Conservation (phyloP, 179 eudicot species). For the Camellia oleifera region DNA sequence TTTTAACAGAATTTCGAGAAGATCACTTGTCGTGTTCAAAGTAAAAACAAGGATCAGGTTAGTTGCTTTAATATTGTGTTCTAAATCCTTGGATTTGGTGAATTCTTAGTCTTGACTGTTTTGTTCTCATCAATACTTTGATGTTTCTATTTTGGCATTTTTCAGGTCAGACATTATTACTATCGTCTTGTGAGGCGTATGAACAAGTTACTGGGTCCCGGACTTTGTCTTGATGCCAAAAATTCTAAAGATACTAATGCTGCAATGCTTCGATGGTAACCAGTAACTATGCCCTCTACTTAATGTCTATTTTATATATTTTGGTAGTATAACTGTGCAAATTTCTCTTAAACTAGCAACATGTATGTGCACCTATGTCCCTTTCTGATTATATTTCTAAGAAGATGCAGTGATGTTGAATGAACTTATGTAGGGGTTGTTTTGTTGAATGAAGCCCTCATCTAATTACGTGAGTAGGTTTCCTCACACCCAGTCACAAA, state of each 20-base stretch:
- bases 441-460: constrained; percentile 6
- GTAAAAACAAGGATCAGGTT: constrained; percentile 99
- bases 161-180: constrained; percentile 96
- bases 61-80: background rate
- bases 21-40: constrained; percentile 82
- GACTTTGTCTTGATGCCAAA: constrained; percentile 83
- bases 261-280: constrained; percentile 97
- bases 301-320: background rate
- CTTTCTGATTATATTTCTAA: background rate
- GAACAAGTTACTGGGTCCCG: constrained; percentile 95
- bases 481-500: too few species aligned
- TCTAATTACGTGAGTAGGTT: background rate
- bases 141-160: constrained; percentile 17
- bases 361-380: background rate
- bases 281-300: background rate
- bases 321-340: background rate
- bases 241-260: constrained; percentile 95
- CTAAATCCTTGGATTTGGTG: background rate
- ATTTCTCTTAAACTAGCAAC: background rate
- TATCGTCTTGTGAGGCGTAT: constrained; percentile 96
- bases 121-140: constrained; percentile 2
- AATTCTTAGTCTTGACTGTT: constrained; percentile 1
- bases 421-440: background rate
- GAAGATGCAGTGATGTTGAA: background rate
- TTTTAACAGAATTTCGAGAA: constrained; percentile 87